Base-by-base conservation (phyloP, 805 yeast genomes). In the Maudiozyma pseudohumilis region DNA sequence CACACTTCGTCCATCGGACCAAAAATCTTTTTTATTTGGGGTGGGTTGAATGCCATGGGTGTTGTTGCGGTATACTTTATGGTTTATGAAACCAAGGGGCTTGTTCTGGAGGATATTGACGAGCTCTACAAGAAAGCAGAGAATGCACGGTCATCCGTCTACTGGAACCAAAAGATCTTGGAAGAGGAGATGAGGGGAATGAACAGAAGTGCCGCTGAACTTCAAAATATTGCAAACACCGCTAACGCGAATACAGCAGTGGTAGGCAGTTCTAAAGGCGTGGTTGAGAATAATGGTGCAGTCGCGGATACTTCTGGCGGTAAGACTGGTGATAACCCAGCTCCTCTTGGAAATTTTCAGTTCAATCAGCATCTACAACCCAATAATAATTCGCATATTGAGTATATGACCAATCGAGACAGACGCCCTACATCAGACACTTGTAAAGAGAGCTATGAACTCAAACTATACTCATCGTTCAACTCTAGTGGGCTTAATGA, bases 11-110 rank as follows among this genome's bases (percentile, higher is more conserved):
- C 78, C 0, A 56, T 80, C 40, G 89, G 88, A 0, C 72, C 78
- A 21, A 77, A 72, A 43, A 80, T 83, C 19, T 83, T 82, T 57
- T 83, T 80, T 55, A 63, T 83, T 5, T 83, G 94, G 94, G 92
- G 92, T 4, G 74, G 82, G 1, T 61, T 75, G 41, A 80, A 78
- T 56, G 63, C 74, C 2, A 31, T 68, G 4, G 86, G 80, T 1
- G 71, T 74, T 4, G 45, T 79, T 3, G 70, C 77, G 43, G 77
- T 77, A 5, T 80, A 77, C 56, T 72, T 80, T 36, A 64, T 71
- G 39, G 84, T 82, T 24, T 83, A 78, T 60, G 92, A 83, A 56
- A 84, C 95, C 0, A 79, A 75, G 49, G 94, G 94, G 0, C 65
- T 84, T 36, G 74, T 77, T 49, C 69, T 85, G 54, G 95, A 85